These are phyloP conservation scores for Polysphondylium violaceum DNA, from an alignment of 78 protist genomes.

Conservation along the genomic window DNA sequence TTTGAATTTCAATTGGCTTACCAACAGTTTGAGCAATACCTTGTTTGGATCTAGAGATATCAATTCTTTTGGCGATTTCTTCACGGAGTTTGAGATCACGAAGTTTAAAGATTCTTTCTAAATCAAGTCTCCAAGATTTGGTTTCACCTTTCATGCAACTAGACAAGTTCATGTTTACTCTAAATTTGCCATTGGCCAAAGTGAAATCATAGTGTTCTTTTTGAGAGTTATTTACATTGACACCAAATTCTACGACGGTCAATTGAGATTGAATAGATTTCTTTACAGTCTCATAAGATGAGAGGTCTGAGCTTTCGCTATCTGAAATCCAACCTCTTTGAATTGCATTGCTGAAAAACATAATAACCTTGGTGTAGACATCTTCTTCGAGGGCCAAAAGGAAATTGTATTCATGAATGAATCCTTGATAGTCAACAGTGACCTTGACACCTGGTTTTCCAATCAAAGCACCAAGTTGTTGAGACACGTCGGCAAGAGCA, in stretches of 20 bases:
- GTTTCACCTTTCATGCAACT: neutral
- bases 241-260: neutral
- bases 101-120: slow-evolving; percentile 54
- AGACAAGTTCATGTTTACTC: slow-evolving; percentile 15
- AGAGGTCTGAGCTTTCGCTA: neutral
- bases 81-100: slow-evolving; percentile 58
- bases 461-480: slow-evolving; percentile 6
- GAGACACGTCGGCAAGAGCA: neutral
- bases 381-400: slow-evolving; percentile 26
- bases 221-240: slow-evolving; percentile 13
- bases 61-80: slow-evolving; percentile 66
- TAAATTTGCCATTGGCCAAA: neutral
- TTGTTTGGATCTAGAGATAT: neutral
- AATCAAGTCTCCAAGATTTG: slow-evolving; percentile 23
- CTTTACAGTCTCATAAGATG: slow-evolving; percentile 38
- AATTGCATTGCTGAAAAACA: slow-evolving; percentile 16
- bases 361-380: slow-evolving; percentile 37
- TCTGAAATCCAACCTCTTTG: slow-evolving; percentile 28
- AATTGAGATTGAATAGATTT: slow-evolving; percentile 59
- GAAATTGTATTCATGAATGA: slow-evolving; percentile 17
- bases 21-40: slow-evolving; percentile 12
- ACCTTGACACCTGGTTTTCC: slow-evolving; percentile 57
- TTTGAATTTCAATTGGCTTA: slow-evolving; percentile 14
- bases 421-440: slow-evolving; percentile 5
- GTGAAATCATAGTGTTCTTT: slow-evolving; percentile 18